Percentiles rank a stretch among this genome's conserved stretches.
Conservation (phyloP, 257 asterid genomes). For the Linaria vulgaris region DNA sequence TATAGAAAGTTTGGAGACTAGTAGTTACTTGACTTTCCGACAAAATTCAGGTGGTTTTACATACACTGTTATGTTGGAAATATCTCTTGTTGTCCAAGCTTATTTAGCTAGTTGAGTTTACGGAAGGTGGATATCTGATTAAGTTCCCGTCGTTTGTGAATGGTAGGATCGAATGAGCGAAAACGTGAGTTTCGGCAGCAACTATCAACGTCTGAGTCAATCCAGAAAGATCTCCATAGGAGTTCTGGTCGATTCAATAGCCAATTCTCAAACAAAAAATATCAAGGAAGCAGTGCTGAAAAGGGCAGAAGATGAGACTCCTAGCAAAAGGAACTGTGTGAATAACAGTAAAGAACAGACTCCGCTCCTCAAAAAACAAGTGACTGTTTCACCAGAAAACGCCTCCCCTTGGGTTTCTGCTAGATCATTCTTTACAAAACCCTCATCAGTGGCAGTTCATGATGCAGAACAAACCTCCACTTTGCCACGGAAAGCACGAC, state of each 20-base stretch:
- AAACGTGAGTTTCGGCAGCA: slow-evolving; percentile 52
- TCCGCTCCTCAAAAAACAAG: slow-evolving; percentile 37
- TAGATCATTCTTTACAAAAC: slow-evolving; percentile 39
- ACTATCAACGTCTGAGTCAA: slow-evolving; percentile 51
- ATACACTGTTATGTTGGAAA: neutral
- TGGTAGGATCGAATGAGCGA: slow-evolving; percentile 52
- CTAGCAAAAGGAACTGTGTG: slow-evolving; percentile 34
- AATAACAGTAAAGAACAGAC: slow-evolving; percentile 34
- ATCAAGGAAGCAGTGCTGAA: slow-evolving; percentile 31
- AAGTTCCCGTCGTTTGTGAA: slow-evolving; percentile 23
- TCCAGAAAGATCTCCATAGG: slow-evolving; percentile 85
- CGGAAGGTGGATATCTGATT: slow-evolving; percentile 24
- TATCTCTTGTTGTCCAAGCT: slow-evolving; percentile 3
- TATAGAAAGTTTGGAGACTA: slow-evolving; percentile 10
- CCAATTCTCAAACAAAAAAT: slow-evolving; percentile 38
- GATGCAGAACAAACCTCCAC: slow-evolving; percentile 39
- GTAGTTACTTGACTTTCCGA: neutral
- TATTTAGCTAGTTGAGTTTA: slow-evolving; percentile 20
- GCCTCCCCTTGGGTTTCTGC: slow-evolving; percentile 66
- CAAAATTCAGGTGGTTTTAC: slow-evolving; percentile 6
- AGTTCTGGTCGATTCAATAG: slow-evolving; percentile 51
- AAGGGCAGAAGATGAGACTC: slow-evolving; percentile 33
- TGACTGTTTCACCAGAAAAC: slow-evolving; percentile 36
- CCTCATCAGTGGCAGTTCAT: slow-evolving; percentile 40
- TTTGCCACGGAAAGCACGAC: neutral